These are phyloP conservation scores for Willaertia magna DNA, from an alignment of 208 protist species.

Conservation along the genomic window DNA sequence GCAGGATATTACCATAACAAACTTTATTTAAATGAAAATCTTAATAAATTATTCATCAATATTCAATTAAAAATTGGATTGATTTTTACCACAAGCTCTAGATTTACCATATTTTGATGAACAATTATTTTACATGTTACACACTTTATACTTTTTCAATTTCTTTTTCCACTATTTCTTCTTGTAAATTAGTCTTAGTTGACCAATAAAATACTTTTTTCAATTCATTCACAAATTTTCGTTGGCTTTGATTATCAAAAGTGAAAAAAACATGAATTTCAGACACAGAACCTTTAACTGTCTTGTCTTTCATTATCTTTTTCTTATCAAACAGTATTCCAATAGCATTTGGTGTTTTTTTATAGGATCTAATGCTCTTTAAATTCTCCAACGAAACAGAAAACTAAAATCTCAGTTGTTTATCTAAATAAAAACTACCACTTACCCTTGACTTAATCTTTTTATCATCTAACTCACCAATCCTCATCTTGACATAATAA, in stretches of 20 bases:
- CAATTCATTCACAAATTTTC: background rate
- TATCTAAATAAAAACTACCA: background rate
- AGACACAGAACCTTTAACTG: background rate
- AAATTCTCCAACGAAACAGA: background rate
- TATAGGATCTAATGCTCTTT: background rate
- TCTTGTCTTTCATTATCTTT: background rate
- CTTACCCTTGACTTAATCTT: background rate
- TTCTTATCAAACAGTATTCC: background rate
- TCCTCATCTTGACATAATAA: background rate
- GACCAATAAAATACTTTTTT: background rate
- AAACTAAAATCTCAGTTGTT: background rate
- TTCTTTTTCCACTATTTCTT: too few relatives aligned
- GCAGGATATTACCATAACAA: too few relatives aligned
- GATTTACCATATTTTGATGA: too few relatives aligned
- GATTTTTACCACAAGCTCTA: too few relatives aligned
- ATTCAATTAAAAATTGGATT: too few relatives aligned
- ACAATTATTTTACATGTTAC: too few relatives aligned
- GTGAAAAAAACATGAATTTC: background rate
- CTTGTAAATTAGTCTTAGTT: too few relatives aligned
- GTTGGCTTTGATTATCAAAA: background rate
- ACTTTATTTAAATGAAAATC: too few relatives aligned
- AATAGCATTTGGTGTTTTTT: background rate
- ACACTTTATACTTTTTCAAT: too few relatives aligned
- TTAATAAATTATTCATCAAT: too few relatives aligned
- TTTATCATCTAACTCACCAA: background rate